Evolutionary conservation across 75 land plant species (phyloP).

Genomic region (Pinus tabuliformis): DNA sequence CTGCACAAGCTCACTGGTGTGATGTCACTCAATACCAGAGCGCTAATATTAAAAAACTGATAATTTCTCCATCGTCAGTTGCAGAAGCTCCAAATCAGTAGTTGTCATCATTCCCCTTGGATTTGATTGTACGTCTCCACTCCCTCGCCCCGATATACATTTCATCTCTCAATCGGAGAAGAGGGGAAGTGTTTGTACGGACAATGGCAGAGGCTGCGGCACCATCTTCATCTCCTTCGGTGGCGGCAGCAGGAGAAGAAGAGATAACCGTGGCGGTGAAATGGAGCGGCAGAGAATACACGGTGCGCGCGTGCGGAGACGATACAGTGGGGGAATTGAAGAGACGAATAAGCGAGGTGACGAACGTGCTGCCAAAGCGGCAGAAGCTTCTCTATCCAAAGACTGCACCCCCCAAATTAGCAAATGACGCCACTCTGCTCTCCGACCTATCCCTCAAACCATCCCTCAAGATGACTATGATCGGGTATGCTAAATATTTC

Average conservation of each 20-base stretch:
- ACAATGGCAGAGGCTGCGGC: neutral
- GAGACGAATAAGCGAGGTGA: slow-evolving; percentile 91
- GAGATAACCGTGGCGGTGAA: slow-evolving; percentile 87
- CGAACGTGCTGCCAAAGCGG: slow-evolving; percentile 91
- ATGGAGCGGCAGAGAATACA: slow-evolving; percentile 95
- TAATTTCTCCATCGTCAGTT: no score
- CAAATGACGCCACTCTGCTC: slow-evolving; percentile 73
- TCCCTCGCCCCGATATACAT: no score
- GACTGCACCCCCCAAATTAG: slow-evolving; percentile 54
- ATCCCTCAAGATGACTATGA: slow-evolving; percentile 91
- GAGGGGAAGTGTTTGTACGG: no score
- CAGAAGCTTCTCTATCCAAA: slow-evolving; percentile 98
- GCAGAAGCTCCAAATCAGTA: no score
- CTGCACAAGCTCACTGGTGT: no score
- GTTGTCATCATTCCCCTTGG: no score
- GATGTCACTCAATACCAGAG: no score
- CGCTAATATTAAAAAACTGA: no score
- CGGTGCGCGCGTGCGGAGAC: slow-evolving; percentile 83
- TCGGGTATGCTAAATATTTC: slow-evolving; percentile 54
- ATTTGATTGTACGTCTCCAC: no score
- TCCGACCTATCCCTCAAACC: slow-evolving; percentile 76
- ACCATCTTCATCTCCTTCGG: neutral
- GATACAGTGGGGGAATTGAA: slow-evolving; percentile 91
- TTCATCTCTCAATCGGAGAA: no score
- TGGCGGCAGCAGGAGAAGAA: slow-evolving; percentile 42